A percentile compares a stretch with the other conserved stretches of the same genome.
phyloP scores from a whole-genome alignment of 2,329 filamentous ascomycete genomes.

The Epichloe baconii region DNA sequence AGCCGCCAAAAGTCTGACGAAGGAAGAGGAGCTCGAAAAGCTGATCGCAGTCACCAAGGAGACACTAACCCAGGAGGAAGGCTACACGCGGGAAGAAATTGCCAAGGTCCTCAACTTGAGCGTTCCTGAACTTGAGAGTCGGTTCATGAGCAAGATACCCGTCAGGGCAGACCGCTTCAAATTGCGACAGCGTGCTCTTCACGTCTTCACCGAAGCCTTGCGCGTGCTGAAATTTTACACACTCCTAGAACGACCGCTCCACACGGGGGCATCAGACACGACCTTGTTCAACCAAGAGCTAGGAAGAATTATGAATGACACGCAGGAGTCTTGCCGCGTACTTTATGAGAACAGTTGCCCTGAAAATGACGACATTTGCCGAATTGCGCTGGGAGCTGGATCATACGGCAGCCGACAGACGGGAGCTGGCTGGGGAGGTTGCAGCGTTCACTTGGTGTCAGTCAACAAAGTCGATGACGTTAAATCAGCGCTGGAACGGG shows the following conservation, averaged over 20 bases:
- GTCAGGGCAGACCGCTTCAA: conserved; percentile 80
- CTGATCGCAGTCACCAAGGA: conserved; percentile 57
- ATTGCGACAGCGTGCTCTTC: conserved; percentile 73
- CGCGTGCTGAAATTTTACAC: conserved; percentile 75
- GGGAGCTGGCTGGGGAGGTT: conserved; percentile 93
- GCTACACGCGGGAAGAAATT: conserved; percentile 82
- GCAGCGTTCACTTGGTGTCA: conserved; percentile 84
- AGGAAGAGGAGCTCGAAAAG: conserved; percentile 57
- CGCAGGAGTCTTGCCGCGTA: conserved; percentile 76
- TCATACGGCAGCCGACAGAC: conserved; percentile 78
- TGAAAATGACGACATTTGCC: conserved; percentile 82
- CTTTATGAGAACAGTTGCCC: conserved; percentile 85
- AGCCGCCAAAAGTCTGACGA: conserved; percentile 28
- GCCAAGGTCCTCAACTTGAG: conserved; percentile 56
- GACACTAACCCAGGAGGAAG: conserved; percentile 63
- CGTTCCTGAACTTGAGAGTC: conserved; percentile 57
- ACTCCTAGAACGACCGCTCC: conserved; percentile 47
- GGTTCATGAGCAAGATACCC: conserved; percentile 79
- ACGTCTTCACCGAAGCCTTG: conserved; percentile 82
- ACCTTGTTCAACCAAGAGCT: conserved; percentile 51
- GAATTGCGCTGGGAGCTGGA: conserved; percentile 64
- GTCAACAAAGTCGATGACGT: conserved; percentile 69
- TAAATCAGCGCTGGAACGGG: conserved; percentile 59
- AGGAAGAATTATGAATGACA: conserved; percentile 76
- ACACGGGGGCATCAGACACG: conserved; percentile 36